These are phyloP conservation scores for Solanum virginianum DNA, from an alignment of 257 asterid species.

Conservation along the genomic window DNA sequence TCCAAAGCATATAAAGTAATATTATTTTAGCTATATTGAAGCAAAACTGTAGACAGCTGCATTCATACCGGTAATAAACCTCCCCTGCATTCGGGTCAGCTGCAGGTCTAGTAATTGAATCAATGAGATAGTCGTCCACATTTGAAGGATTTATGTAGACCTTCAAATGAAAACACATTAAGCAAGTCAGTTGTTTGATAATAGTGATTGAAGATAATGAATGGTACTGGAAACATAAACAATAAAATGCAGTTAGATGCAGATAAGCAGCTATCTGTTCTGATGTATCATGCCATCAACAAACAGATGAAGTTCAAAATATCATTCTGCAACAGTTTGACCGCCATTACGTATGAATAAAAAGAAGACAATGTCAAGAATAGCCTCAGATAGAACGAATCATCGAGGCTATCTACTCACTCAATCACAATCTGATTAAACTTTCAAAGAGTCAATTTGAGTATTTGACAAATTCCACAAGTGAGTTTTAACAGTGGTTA, in stretches of 20 bases:
- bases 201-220: not conserved
- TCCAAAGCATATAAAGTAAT: not conserved
- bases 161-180: conserved; percentile 22
- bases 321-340: not conserved
- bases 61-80: conserved; percentile 74
- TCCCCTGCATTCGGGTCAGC: conserved; percentile 88
- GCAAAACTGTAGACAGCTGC: not conserved
- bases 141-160: conserved; percentile 67
- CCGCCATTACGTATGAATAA: not conserved
- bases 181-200: not conserved
- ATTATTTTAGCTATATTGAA: not conserved
- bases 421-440: not conserved
- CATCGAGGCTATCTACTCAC: not conserved
- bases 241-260: not conserved
- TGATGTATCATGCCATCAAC: not conserved
- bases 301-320: not conserved
- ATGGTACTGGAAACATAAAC: not conserved
- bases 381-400: not conserved
- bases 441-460: not conserved
- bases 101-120: conserved; percentile 74
- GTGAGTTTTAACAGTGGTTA: not conserved
- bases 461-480: not conserved
- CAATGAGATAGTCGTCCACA: conserved; percentile 73
- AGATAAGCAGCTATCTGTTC: not conserved
- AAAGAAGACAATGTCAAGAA: not conserved